Evolutionary conservation across 345 rosid species (phyloP), one percentile per base, ranked within the genome.

Genomic region (Populus davidiana): DNA sequence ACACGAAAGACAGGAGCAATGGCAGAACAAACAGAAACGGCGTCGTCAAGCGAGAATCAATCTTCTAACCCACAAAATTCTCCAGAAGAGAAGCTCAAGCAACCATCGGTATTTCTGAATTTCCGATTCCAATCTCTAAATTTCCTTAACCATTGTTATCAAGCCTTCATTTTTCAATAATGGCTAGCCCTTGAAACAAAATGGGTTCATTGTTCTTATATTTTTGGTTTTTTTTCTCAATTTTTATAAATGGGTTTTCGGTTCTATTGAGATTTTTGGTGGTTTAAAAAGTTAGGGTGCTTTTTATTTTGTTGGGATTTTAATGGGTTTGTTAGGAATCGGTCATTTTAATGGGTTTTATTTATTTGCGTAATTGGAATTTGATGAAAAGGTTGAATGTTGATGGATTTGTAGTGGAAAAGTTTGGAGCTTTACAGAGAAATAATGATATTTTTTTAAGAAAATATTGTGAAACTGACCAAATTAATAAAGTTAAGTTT

Each of bases 31-130:
- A 5, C 39, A 4, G 67, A 68, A 52, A 25, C 54, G 52, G 54
- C 43, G 14, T 35, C 63, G 71, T 47, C 71, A 14, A 49, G 63
- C 54, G 69, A 54, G 35, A 21, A 25, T 23, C 67, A 49, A 39
- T 43, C 81, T 72, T 67, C 81, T 21, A 72, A 33, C 29, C 25
- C 29, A 25, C 71, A 65, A 66, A 72, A 21, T 50, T 65, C 72
- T 7, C 27, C 75, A 4, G 52, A 35, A 8, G 72, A 71, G 4
- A 25, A 50, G 33, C 72, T 67, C 43, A 73, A 72, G 67, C 59
- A 72, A 67, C 21, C 77, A 47, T 67, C 31, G 70, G 80, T 61
- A 49, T 47, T 72, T 66, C 70, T 12, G 2, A 17, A 18, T 29
- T 39, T 29, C 25, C 69, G 5, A 31, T 74, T 27, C 41, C 43